Evolutionary conservation across 805 yeast species (phyloP).

Genomic region (Metschnikowia baotianmanensis): DNA sequence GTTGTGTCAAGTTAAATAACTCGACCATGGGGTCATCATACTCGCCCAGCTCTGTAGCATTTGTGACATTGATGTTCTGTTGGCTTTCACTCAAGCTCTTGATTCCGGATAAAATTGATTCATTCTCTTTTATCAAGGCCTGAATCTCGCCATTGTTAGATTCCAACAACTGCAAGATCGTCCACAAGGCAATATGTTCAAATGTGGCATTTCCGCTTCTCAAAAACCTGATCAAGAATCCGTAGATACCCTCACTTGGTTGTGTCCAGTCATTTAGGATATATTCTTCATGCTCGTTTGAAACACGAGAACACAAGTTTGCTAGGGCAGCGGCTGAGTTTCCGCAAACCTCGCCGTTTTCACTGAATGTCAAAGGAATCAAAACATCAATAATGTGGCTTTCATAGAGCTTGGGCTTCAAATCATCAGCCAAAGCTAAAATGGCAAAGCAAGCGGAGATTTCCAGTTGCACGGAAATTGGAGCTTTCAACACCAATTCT

Average conservation of each 20-base stretch:
- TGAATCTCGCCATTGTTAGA: conserved; percentile 69
- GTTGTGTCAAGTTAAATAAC: conserved; percentile 64
- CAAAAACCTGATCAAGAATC: conserved; percentile 77
- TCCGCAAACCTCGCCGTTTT: conserved; percentile 94
- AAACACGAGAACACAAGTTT: conserved; percentile 85
- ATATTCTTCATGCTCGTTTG: conserved; percentile 66
- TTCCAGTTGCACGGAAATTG: conserved; percentile 93
- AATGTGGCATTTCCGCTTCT: conserved; percentile 86
- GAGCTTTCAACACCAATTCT: conserved; percentile 77
- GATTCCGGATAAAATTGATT: conserved; percentile 52
- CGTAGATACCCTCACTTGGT: conserved; percentile 83
- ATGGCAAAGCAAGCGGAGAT: conserved; percentile 97
- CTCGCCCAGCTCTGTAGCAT: conserved; percentile 30
- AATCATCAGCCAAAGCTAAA: conserved; percentile 91
- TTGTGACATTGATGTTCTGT: conserved; percentile 18
- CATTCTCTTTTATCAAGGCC: conserved; percentile 52
- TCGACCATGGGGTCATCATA: conserved; percentile 63
- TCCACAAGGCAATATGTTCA: conserved; percentile 98
- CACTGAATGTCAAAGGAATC: conserved; percentile 85
- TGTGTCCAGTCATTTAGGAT: conserved; percentile 75
- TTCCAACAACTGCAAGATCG: conserved; percentile 87
- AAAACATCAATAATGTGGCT: conserved; percentile 84
- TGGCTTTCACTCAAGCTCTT: conserved; percentile 45
- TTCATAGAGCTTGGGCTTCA: conserved; percentile 79
- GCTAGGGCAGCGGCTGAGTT: conserved; percentile 98